Conservation (phyloP, 495 filamentous ascomycete species). For the Penicillium steckii region DNA sequence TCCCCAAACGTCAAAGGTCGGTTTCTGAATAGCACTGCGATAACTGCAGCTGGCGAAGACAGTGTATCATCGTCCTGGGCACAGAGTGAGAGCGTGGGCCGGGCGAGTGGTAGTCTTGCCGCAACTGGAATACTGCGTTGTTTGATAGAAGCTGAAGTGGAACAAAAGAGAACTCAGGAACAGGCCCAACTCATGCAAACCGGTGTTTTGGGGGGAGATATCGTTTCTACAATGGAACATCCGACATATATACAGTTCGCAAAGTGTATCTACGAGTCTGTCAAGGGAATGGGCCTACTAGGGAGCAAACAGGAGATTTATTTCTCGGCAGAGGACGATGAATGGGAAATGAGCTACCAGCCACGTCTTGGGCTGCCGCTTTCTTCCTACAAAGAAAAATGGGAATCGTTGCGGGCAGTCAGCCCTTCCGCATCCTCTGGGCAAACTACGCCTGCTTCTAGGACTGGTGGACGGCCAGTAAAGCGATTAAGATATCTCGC, state of each 20-base stretch:
- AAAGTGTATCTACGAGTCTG: neutral
- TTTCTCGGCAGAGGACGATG: neutral
- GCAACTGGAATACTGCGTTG: neutral
- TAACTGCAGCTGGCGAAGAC: neutral
- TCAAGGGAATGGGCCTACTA: neutral
- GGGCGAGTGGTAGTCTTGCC: neutral
- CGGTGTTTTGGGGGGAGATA: too few species aligned
- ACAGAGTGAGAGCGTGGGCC: neutral
- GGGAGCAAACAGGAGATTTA: neutral
- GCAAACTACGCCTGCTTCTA: neutral
- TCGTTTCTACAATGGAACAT: neutral
- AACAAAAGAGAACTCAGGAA: too few species aligned
- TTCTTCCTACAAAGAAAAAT: conserved; percentile 1
- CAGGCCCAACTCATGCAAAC: too few species aligned
- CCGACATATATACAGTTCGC: neutral
- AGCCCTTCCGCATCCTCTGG: too few species aligned
- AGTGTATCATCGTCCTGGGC: neutral
- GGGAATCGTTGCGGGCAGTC: neutral
- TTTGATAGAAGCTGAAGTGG: neutral
- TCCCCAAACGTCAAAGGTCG: conserved; percentile 1
- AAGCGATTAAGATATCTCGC: neutral
- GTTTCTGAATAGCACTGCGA: neutral
- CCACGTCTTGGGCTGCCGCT: conserved; percentile 8
- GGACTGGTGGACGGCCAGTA: neutral
- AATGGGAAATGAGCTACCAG: conserved; percentile 8